These are phyloP conservation scores for Penicillium sclerotiorum DNA, from an alignment of 2,329 filamentous ascomycete genomes.

Conservation along the genomic window DNA sequence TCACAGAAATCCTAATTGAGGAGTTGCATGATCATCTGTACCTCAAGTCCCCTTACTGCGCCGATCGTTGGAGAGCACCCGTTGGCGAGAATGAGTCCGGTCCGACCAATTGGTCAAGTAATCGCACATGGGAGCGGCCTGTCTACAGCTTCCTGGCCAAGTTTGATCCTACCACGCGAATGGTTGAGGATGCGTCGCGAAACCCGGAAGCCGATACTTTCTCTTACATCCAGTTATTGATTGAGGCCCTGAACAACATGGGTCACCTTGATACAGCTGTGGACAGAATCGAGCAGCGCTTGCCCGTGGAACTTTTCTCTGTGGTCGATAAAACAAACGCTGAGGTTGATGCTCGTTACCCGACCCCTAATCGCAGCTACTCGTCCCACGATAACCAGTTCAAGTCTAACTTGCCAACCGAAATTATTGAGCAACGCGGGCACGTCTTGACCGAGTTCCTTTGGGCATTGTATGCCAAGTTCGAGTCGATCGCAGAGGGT, in stretches of 20 bases:
- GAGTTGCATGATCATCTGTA: conserved; percentile 97
- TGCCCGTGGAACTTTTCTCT: conserved; percentile 90
- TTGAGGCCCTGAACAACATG: conserved; percentile 89
- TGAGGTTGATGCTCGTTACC: conserved; percentile 90
- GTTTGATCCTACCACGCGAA: conserved; percentile 57
- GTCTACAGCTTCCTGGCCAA: conserved; percentile 61
- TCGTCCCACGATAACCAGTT: conserved; percentile 47
- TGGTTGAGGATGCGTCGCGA: conserved; percentile 84
- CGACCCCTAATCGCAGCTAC: conserved; percentile 67
- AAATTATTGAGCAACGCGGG: conserved; percentile 74
- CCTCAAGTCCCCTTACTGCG: conserved; percentile 95
- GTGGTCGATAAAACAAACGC: conserved; percentile 94
- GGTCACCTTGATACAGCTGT: conserved; percentile 82
- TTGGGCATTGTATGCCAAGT: conserved; percentile 92
- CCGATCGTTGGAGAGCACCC: conserved; percentile 89
- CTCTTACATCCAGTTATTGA: conserved; percentile 82
- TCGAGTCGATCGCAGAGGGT: conserved; percentile 94
- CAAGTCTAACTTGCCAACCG: conserved; percentile 61
- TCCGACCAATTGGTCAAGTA: conserved; percentile 31
- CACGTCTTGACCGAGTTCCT: conserved; percentile 89
- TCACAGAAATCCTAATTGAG: conserved; percentile 95
- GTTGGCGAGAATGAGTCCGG: conserved; percentile 37
- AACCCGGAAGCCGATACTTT: conserved; percentile 97
- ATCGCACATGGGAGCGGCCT: conserved; percentile 54
- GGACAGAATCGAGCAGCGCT: conserved; percentile 85